Conservation (phyloP, 2,329 filamentous ascomycete species). For the Cucurbitaria berberidis region DNA sequence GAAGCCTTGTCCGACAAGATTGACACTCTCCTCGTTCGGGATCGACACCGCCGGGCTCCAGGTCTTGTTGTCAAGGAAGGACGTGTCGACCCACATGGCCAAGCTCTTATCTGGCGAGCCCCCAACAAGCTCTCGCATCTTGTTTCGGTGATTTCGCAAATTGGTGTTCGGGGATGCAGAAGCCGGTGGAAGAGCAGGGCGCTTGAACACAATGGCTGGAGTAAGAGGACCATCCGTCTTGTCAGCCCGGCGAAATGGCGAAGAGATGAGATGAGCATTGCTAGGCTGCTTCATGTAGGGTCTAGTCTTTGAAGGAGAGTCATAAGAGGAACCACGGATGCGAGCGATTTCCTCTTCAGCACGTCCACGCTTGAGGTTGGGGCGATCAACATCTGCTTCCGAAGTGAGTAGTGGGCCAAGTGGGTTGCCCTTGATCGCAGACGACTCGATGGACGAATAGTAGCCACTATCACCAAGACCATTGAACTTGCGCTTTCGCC, state of each 20-base stretch:
- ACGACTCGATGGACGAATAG: slow-evolving; percentile 94
- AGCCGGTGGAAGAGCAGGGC: slow-evolving; percentile 66
- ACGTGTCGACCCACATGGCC: slow-evolving; percentile 60
- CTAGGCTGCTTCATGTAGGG: slow-evolving; percentile 58
- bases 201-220: slow-evolving; percentile 81
- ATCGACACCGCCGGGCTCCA: slow-evolving; percentile 73
- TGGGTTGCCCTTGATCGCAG: slow-evolving; percentile 75
- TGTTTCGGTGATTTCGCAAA: slow-evolving; percentile 83
- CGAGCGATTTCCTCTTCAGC: slow-evolving; percentile 96
- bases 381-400: slow-evolving; percentile 74
- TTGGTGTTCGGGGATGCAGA: slow-evolving; percentile 95
- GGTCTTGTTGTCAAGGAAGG: slow-evolving; percentile 45
- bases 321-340: slow-evolving; percentile 88
- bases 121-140: slow-evolving; percentile 75
- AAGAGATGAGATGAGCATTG: slow-evolving; percentile 46
- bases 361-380: slow-evolving; percentile 82
- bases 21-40: slow-evolving; percentile 63
- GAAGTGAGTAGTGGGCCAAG: slow-evolving; percentile 72
- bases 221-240: slow-evolving; percentile 68
- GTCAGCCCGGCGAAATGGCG: slow-evolving; percentile 48
- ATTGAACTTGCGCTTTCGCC: slow-evolving; percentile 77
- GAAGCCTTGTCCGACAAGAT: slow-evolving; percentile 57
- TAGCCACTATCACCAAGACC: slow-evolving; percentile 94
- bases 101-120: slow-evolving; percentile 73
- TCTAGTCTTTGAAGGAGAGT: slow-evolving; percentile 80